Base-by-base conservation (phyloP, 192 early-diverging fungal genomes). In the Diversispora epigaea region DNA sequence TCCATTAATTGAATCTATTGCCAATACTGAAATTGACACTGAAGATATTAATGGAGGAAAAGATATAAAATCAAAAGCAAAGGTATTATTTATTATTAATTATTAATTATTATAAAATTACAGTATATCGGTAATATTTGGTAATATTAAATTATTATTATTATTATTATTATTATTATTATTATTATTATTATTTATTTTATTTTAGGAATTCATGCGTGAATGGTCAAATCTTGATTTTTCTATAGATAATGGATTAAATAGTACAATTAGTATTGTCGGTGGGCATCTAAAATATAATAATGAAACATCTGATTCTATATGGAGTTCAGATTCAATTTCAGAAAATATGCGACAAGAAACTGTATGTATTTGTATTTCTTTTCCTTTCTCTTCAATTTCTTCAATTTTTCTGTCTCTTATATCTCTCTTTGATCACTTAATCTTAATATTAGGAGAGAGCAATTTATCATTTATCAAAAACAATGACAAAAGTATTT, bases 1-100 rank as follows among this genome's bases (percentile, higher is more conserved):
- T 15, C 79, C 77, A 4, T 67, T 83, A n/a, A 41, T 83, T 3
- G 79, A 83, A 49, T 76, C 79, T 8, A 77, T 83, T 57, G 52
- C 54, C 25, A 80, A 78, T 32, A 60, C 80, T 22, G 79, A 83
- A 73, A 67, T 71, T 5, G 79, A 83, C 14, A 77, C 57, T 49
- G 75, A 80, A 32, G 78, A 83, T 67, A 75, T 75, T 32, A 32
- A 32, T 14, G n/a, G 9, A 62, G 39, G 77, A 11, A 75, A 78
- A 15, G 65, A 71, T 39, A 75, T 74, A 17, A 76, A 78, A 45
- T 65, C 68, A 19, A 83, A 67, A 60, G 81, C 79, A 5, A 83
- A 83, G 69, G 75, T 81, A 50, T 50, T 32, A 43, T 12, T 43
- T 9, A 40, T 11, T 45, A 9, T n/a, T n/a, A n/a, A n/a, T n/a